Conservation (phyloP, 805 yeast species). For the Schwanniomyces occidentalis region DNA sequence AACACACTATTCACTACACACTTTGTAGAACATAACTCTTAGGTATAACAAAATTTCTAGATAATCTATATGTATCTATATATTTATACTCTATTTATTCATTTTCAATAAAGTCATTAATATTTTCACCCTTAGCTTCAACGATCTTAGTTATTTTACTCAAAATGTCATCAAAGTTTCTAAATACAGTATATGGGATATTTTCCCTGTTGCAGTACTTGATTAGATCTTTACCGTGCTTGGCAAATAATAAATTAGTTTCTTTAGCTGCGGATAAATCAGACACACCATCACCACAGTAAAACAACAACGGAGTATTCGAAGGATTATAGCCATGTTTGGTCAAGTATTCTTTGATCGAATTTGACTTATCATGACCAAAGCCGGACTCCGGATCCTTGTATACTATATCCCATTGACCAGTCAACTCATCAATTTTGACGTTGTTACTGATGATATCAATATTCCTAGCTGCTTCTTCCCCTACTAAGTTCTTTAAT, state of each 20-base stretch:
- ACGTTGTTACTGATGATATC: constrained; percentile 84
- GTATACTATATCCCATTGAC: constrained; percentile 81
- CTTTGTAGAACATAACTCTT: no score
- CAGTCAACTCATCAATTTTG: constrained; percentile 48
- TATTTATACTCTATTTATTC: no score
- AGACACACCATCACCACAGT: constrained; percentile 97
- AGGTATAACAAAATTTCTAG: no score
- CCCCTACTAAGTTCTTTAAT: constrained; percentile 72
- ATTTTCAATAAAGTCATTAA: constrained; percentile 26
- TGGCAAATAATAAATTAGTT: constrained; percentile 91
- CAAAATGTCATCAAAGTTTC: constrained; percentile 72
- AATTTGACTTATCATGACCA: constrained; percentile 93
- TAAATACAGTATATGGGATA: constrained; percentile 84
- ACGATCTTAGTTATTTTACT: constrained; percentile 56
- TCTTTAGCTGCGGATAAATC: constrained; percentile 95
- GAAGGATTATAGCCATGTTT: constrained; percentile 27
- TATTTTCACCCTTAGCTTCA: constrained; percentile 23
- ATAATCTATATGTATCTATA: no score
- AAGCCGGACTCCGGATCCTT: constrained; percentile 77
- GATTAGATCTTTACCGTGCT: constrained; percentile 86
- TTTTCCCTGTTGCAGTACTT: constrained; percentile 77
- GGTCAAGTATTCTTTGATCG: constrained; percentile 56
- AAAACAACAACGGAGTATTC: constrained; percentile 65
- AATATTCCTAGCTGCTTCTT: constrained; percentile 66
- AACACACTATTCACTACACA: no score